A percentile compares a stretch with the other conserved stretches of the same genome.
Conservation (phyloP, 108 stramenopile species). For the Hondaea fermentalgiana region DNA sequence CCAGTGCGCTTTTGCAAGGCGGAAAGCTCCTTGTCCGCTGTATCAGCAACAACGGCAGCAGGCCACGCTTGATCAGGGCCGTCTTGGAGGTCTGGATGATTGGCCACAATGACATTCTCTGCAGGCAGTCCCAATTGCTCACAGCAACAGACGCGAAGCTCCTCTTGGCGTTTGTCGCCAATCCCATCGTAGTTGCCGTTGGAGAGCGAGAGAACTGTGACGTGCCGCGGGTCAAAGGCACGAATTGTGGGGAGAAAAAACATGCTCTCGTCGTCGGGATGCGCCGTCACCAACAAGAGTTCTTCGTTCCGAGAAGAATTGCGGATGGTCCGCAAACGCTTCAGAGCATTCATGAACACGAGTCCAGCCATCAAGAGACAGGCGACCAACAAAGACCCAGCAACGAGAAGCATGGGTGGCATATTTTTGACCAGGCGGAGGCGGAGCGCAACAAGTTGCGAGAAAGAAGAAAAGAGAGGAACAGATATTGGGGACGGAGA, state of each 20-base stretch:
- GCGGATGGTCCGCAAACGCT: not conserved
- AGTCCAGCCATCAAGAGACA: not conserved
- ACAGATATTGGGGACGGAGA: no score
- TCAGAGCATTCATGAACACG: not conserved
- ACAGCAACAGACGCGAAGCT: constrained; percentile 29
- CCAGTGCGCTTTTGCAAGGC: not conserved
- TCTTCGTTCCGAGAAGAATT: not conserved
- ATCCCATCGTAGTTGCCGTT: constrained; percentile 40
- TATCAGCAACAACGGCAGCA: constrained; percentile 15
- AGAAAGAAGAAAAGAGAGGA: no score
- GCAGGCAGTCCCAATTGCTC: not conserved
- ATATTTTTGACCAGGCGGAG: no score
- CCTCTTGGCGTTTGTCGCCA: constrained; percentile 29
- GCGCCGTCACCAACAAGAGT: constrained; percentile 42
- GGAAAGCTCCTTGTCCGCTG: constrained; percentile 18
- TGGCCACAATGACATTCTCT: not conserved
- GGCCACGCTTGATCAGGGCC: constrained; percentile 10
- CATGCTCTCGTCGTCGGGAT: constrained; percentile 60
- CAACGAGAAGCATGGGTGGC: no score
- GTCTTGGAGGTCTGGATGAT: constrained; percentile 35
- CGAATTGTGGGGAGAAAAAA: constrained; percentile 44
- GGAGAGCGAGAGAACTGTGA: constrained; percentile 43
- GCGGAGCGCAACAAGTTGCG: no score
- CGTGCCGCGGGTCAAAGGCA: not conserved
- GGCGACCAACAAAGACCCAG: not conserved